phyloP scores from a whole-genome alignment of 2,329 filamentous ascomycete genomes.

The Ophiostoma quercus region DNA sequence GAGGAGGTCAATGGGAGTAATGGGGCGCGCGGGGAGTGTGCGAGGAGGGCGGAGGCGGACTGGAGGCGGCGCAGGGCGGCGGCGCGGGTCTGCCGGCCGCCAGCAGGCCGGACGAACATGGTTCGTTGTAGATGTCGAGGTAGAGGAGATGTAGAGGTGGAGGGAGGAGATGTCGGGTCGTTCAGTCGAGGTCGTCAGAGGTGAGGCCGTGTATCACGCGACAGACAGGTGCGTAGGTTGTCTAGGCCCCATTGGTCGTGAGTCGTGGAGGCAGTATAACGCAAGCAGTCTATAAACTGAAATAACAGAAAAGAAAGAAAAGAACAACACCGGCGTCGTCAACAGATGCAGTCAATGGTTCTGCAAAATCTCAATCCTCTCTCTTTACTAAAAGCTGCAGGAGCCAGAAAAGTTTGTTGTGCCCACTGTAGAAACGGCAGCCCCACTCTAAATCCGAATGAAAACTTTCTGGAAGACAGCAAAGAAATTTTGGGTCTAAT shows the following conservation, averaged over 20 bases:
- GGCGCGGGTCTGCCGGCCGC: slow-evolving; percentile 28
- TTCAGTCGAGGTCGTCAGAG: neutral
- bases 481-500: neutral
- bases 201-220: slow-evolving; percentile 5
- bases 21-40: slow-evolving; percentile 23
- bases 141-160: neutral
- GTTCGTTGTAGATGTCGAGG: slow-evolving; percentile 15
- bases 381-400: neutral
- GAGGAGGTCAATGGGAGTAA: neutral
- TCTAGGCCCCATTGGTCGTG: neutral
- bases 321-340: neutral
- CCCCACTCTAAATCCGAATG: neutral
- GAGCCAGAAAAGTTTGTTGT: slow-evolving; percentile 17
- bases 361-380: neutral
- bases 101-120: slow-evolving; percentile 35
- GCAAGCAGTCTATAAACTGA: neutral
- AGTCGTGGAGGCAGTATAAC: neutral
- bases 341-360: neutral
- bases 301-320: neutral
- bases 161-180: neutral
- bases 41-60: slow-evolving; percentile 19
- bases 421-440: slow-evolving; percentile 9
- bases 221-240: neutral
- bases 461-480: neutral
- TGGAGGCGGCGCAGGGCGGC: slow-evolving; percentile 31